Evolutionary conservation across 2,329 filamentous ascomycete species (phyloP), one percentile per base, ranked within the genome.

Genomic region (Colletotrichum orchidophilum): DNA sequence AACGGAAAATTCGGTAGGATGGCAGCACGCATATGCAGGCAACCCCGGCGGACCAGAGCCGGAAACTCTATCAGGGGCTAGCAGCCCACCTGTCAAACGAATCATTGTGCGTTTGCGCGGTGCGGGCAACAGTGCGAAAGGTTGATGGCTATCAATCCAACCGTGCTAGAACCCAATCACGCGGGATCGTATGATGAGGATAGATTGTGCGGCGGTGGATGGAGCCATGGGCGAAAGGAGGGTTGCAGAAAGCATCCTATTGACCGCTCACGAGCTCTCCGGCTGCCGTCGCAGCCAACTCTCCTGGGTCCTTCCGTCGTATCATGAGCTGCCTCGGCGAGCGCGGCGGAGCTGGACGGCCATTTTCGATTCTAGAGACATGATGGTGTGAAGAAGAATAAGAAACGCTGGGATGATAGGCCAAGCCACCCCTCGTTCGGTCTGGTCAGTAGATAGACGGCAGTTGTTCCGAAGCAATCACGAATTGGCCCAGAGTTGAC

Each of bases 41-140:
- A 58, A 71, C 42, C 63, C 68, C 62, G 33, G 63, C 57, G 39
- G 21, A 58, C 39, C 35, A 50, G 54, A 60, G 69, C 46, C 31
- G 49, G 50, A 72, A 72, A 72, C 46, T 70, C 49, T 55, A 64
- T 52, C 60, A 70, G 66, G 49, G 35, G 39, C 61, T 70, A 72
- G 70, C 54, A 62, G 29, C 49, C 39, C 26, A 70, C 55, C 35
- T 49, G 65, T 49, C 63, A 69, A 66, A 55, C 67, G 31, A 31
- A 46, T 31, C 39, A 46, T 8, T 46, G 39, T 46, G 39, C 18
- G 39, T 15, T 39, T 68, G 52, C 42, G 52, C 21, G 18, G 65
- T 53, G 55, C n/a, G 42, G 33, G 29, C 21, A 24, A 55, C 42
- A 50, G 46, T 46, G 46, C 26, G 59, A 29, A 46, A 35, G 27